A percentile compares a stretch with the other conserved stretches of the same genome.
phyloP scores from a whole-genome alignment of 1,284 basidiomycete species.

The Naganishia cerealis region DNA sequence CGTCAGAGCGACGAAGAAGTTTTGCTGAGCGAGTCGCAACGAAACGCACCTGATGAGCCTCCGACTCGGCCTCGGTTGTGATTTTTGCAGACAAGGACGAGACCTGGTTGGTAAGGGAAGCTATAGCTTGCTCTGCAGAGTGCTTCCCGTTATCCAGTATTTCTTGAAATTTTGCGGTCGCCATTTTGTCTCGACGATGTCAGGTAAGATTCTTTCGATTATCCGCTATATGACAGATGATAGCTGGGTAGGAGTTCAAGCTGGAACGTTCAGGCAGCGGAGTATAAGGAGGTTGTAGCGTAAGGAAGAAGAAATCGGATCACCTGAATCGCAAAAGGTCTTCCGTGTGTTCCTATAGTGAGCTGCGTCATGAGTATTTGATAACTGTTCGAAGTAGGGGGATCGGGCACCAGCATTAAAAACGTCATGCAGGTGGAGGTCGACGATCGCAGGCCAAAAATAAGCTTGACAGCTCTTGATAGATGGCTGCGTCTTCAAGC shows the following conservation, averaged over 20 bases:
- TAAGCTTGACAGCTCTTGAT: too few species aligned
- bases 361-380: too few species aligned
- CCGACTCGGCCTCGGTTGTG: conserved; percentile 67
- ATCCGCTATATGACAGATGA: background rate
- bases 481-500: too few species aligned
- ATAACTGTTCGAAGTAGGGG: too few species aligned
- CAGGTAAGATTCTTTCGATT: background rate
- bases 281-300: too few species aligned
- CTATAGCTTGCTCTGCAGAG: conserved; percentile 1
- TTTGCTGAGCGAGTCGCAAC: conserved; percentile 12
- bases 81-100: conserved; percentile 47
- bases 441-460: too few species aligned
- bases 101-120: background rate
- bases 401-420: too few species aligned
- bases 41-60: conserved; percentile 70
- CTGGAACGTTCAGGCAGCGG: background rate
- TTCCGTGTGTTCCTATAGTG: too few species aligned
- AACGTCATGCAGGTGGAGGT: too few species aligned
- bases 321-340: too few species aligned
- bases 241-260: background rate
- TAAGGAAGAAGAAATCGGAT: too few species aligned
- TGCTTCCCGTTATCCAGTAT: background rate
- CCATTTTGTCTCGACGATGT: background rate
- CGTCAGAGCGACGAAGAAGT: conserved; percentile 4
- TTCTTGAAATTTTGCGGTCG: conserved; percentile 5